These are phyloP conservation scores for Cryptosporidium ubiquitum DNA, from an alignment of 169 alveolate species.

Conservation along the genomic window DNA sequence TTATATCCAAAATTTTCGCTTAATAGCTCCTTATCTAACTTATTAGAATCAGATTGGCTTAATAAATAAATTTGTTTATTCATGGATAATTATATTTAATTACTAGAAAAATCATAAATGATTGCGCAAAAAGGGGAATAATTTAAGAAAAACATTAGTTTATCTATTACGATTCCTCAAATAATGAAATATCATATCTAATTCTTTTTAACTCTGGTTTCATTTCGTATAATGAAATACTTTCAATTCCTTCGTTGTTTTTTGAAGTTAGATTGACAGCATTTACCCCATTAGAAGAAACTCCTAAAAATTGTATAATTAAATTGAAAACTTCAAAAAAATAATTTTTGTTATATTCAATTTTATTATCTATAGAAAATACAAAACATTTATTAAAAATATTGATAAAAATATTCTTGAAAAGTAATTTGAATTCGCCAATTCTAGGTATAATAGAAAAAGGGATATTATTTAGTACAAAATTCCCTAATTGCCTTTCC, in stretches of 20 bases:
- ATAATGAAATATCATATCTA: not conserved
- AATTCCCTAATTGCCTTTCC: constrained; percentile 28
- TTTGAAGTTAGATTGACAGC: not conserved
- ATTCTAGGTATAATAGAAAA: not conserved
- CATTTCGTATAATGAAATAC: not conserved
- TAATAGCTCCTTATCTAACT: constrained; percentile 84
- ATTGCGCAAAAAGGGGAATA: not conserved
- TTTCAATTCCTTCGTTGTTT: not conserved
- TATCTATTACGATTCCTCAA: not conserved
- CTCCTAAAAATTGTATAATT: constrained; percentile 9
- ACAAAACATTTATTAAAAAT: constrained; percentile 14
- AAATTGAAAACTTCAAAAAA: not conserved
- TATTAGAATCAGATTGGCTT: constrained; percentile 75
- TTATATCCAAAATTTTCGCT: constrained; percentile 83
- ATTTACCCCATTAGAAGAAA: not conserved
- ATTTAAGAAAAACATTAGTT: not conserved
- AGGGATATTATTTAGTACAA: constrained; percentile 4
- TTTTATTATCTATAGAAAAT: not conserved
- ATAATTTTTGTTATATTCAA: not conserved
- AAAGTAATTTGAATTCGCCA: not conserved
- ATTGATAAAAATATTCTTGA: not conserved
- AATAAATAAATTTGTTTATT: constrained; percentile 11
- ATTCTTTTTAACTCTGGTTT: not conserved
- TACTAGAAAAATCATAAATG: not conserved
- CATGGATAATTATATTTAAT: not conserved